These are phyloP conservation scores for Alternaria postmessia DNA, from an alignment of 2,329 filamentous ascomycete species.

Conservation along the genomic window DNA sequence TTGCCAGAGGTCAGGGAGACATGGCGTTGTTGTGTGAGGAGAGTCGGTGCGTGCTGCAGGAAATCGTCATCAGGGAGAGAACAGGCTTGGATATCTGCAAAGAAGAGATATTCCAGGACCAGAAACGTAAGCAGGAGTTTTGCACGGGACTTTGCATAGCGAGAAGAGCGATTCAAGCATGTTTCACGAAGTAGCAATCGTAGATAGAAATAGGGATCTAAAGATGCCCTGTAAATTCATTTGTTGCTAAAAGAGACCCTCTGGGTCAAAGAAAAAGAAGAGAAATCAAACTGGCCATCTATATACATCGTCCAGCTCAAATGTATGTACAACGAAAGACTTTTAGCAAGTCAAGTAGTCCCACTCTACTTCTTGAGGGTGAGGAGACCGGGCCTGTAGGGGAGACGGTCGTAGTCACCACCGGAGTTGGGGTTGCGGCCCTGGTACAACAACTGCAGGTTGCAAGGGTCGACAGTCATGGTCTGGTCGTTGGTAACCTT, in stretches of 20 bases:
- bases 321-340: slow-evolving; percentile 14
- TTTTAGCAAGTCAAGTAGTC: not conserved
- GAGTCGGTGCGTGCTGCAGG: not conserved
- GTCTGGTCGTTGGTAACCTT: slow-evolving; percentile 67
- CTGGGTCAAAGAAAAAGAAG: not conserved
- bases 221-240: not conserved
- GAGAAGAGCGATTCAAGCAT: slow-evolving; percentile 5
- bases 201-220: not conserved
- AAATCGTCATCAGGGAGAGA: slow-evolving; percentile 21
- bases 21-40: not conserved
- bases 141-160: not conserved
- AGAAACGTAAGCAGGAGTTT: slow-evolving; percentile 2
- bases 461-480: slow-evolving; percentile 69
- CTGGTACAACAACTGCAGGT: slow-evolving; percentile 71
- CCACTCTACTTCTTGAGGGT: slow-evolving; percentile 13
- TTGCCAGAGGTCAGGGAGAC: slow-evolving; percentile 5
- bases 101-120: slow-evolving; percentile 6
- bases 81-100: slow-evolving; percentile 19
- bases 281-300: slow-evolving; percentile 4
- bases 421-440: slow-evolving; percentile 57
- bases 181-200: not conserved
- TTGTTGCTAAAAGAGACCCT: not conserved
- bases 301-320: slow-evolving; percentile 11
- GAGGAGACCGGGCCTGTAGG: slow-evolving; percentile 61
- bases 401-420: slow-evolving; percentile 60